A percentile compares a stretch with the other conserved stretches of the same genome.
Conservation (phyloP, 192 early-diverging fungal genomes). For the Lobosporangium transversale region DNA sequence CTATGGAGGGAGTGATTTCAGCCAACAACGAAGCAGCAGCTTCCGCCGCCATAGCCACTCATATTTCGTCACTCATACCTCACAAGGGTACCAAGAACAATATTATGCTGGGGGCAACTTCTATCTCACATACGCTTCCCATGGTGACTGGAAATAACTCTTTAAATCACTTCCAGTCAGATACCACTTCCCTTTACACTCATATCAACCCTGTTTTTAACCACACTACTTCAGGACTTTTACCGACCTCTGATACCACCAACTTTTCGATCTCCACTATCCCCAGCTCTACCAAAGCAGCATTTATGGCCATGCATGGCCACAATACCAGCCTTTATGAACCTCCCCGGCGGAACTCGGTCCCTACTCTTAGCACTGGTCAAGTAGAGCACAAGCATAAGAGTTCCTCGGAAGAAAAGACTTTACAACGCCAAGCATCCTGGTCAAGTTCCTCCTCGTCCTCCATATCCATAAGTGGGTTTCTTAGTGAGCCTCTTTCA, state of each 20-base stretch:
- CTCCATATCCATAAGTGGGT: slow-evolving; percentile 8
- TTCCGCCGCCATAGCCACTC: neutral
- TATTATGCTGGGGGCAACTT: slow-evolving; percentile 31
- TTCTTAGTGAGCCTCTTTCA: slow-evolving; percentile 8
- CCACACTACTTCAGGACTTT: slow-evolving; percentile 23
- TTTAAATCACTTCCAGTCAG: slow-evolving; percentile 37
- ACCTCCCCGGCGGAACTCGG: slow-evolving; percentile 43
- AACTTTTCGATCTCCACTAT: slow-evolving; percentile 14
- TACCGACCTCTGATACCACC: slow-evolving; percentile 32
- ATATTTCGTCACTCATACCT: neutral
- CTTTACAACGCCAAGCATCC: slow-evolving; percentile 44
- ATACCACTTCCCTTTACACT: slow-evolving; percentile 21
- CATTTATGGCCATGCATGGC: slow-evolving; percentile 48
- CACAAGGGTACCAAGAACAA: slow-evolving; percentile 45
- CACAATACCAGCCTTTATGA: slow-evolving; percentile 41
- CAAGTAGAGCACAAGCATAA: slow-evolving; percentile 50
- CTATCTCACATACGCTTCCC: slow-evolving; percentile 29
- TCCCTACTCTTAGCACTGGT: slow-evolving; percentile 41
- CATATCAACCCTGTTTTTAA: slow-evolving; percentile 1
- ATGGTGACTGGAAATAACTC: slow-evolving; percentile 20
- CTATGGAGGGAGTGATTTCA: slow-evolving; percentile 24
- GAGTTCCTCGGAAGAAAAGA: slow-evolving; percentile 46
- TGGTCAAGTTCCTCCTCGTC: slow-evolving; percentile 35
- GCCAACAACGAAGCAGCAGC: slow-evolving; percentile 29
- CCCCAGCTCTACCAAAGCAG: slow-evolving; percentile 11